Percentiles rank a stretch among this genome's conserved stretches.
phyloP scores from a whole-genome alignment of 768 basidiomycete genomes.

The Podaxis sp. region DNA sequence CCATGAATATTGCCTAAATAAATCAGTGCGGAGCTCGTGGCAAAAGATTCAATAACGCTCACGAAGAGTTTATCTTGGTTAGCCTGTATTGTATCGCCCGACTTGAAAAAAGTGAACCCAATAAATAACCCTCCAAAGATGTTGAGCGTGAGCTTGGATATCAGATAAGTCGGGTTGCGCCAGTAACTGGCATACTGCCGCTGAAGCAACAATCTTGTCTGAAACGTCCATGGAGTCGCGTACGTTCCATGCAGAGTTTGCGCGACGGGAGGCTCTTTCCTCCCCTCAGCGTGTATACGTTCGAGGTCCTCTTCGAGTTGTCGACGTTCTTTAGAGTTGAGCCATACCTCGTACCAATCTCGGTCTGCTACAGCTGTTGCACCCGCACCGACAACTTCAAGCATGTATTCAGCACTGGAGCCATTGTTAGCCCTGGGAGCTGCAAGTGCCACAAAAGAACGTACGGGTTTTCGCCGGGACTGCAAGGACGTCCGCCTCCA shows the following conservation, averaged over 20 bases:
- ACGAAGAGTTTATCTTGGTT: slow-evolving; percentile 69
- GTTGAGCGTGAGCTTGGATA: slow-evolving; percentile 57
- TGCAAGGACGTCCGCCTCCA: slow-evolving; percentile 65
- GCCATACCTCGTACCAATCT: slow-evolving; percentile 59
- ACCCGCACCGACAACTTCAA: slow-evolving; percentile 74
- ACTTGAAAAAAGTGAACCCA: slow-evolving; percentile 64
- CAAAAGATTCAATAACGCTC: slow-evolving; percentile 23
- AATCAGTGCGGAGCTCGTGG: neutral
- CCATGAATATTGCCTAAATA: slow-evolving; percentile 54
- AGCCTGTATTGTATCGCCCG: slow-evolving; percentile 51
- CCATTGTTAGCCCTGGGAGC: slow-evolving; percentile 24
- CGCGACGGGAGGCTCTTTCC: slow-evolving; percentile 35
- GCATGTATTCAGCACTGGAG: slow-evolving; percentile 56
- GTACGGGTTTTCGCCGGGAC: slow-evolving; percentile 71
- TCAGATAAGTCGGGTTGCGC: slow-evolving; percentile 60
- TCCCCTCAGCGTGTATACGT: slow-evolving; percentile 51
- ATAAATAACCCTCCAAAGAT: slow-evolving; percentile 55
- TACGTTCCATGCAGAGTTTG: slow-evolving; percentile 41
- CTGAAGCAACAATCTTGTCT: slow-evolving; percentile 37
- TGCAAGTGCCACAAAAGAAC: slow-evolving; percentile 13
- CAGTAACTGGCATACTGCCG: slow-evolving; percentile 49
- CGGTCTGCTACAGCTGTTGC: slow-evolving; percentile 48
- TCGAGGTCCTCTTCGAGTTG: slow-evolving; percentile 38
- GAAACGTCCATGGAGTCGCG: slow-evolving; percentile 53
- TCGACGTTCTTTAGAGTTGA: slow-evolving; percentile 34